A percentile compares a stretch with the other conserved stretches of the same genome.
phyloP scores from a whole-genome alignment of 2,329 filamentous ascomycete species.

The Metarhizium brunneum region DNA sequence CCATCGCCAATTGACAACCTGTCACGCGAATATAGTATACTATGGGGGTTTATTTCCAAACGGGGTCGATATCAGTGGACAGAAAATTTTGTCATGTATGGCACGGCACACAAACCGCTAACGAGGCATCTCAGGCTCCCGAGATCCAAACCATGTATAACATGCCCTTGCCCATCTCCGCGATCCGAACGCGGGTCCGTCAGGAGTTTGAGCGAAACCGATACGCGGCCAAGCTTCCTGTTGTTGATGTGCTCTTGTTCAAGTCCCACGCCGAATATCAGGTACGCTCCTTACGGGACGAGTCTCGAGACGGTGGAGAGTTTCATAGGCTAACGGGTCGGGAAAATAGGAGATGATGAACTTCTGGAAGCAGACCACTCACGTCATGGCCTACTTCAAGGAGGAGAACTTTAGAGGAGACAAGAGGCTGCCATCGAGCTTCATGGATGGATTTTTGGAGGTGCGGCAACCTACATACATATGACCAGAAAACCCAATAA shows the following conservation, averaged over 20 bases:
- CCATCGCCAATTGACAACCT: not conserved
- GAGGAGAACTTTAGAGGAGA: slow-evolving; percentile 69
- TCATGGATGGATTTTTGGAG: slow-evolving; percentile 93
- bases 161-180: slow-evolving; percentile 76
- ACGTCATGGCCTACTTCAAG: slow-evolving; percentile 96
- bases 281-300: slow-evolving; percentile 40
- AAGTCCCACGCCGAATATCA: slow-evolving; percentile 92
- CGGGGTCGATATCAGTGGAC: not conserved
- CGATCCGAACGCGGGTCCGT: slow-evolving; percentile 84
- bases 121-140: slow-evolving; percentile 56
- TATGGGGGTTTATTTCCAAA: not conserved
- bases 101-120: slow-evolving; percentile 1
- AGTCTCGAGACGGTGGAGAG: not conserved
- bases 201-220: slow-evolving; percentile 95
- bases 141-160: slow-evolving; percentile 98
- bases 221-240: slow-evolving; percentile 80
- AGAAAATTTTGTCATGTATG: not conserved
- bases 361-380: slow-evolving; percentile 95
- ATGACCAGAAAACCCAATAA: not conserved
- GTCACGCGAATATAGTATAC: not conserved
- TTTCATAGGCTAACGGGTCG: not conserved
- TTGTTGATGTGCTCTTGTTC: slow-evolving; percentile 82
- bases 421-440: slow-evolving; percentile 73
- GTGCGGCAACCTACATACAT: slow-evolving; percentile 37
- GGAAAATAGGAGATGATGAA: slow-evolving; percentile 81